These are phyloP conservation scores for Gynostemma pentaphyllum DNA, from an alignment of 306 rosid species.

Conservation along the genomic window DNA sequence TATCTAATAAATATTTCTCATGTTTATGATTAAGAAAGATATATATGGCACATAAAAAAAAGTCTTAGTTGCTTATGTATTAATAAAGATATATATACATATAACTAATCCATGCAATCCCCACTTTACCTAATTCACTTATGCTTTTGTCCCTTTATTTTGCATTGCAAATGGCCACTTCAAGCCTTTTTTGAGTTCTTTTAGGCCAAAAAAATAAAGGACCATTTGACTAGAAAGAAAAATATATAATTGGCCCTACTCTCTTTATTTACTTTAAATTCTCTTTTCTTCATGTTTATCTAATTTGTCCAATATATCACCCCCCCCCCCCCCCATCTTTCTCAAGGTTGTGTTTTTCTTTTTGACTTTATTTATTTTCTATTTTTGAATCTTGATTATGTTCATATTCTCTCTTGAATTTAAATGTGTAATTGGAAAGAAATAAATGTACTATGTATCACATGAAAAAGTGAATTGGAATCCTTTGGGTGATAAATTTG, in stretches of 20 bases:
- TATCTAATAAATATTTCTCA: too few relatives aligned
- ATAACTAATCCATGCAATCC: slow-evolving; percentile 8
- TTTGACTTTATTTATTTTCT: neutral
- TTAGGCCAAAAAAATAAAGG: slow-evolving; percentile 11
- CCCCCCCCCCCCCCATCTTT: neutral
- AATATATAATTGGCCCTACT: neutral
- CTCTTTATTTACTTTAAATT: slow-evolving; percentile 1
- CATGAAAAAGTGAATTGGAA: too few relatives aligned
- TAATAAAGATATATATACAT: slow-evolving; percentile 7
- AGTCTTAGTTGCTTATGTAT: neutral
- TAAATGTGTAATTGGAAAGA: too few relatives aligned
- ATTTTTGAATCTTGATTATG: neutral
- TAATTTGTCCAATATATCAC: slow-evolving; percentile 4
- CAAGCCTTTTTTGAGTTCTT: slow-evolving; percentile 12
- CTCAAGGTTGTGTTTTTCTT: neutral
- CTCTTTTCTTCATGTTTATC: slow-evolving; percentile 5
- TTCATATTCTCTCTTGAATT: too few relatives aligned
- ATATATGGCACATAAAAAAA: neutral
- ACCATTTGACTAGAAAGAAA: neutral
- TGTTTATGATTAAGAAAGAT: neutral
- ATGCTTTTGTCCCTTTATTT: slow-evolving; percentile 6
- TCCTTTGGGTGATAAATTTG: too few relatives aligned
- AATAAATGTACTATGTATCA: too few relatives aligned
- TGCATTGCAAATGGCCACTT: slow-evolving; percentile 10
- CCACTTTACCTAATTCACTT: slow-evolving; percentile 12